These are phyloP conservation scores for Brassica hybrid DNA, from an alignment of 441 rosid species.

Conservation along the genomic window DNA sequence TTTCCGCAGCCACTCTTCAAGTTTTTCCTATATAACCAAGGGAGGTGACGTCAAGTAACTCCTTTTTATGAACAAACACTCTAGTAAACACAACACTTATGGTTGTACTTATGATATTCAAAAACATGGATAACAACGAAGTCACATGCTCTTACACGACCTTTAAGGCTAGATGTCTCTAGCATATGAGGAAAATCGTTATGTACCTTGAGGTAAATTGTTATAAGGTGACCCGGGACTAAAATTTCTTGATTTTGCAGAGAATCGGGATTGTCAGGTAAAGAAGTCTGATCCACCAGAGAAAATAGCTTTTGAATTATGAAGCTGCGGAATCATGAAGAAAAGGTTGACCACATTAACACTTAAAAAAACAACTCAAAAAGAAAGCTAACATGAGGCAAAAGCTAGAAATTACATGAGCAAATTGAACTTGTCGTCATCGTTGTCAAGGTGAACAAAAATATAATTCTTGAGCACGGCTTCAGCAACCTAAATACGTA, in stretches of 20 bases:
- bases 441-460: slow-evolving; percentile 82
- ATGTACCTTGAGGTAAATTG: slow-evolving; percentile 86
- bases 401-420: slow-evolving; percentile 67
- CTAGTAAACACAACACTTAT: neutral
- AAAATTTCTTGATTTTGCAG: slow-evolving; percentile 97
- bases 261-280: slow-evolving; percentile 85
- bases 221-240: slow-evolving; percentile 94
- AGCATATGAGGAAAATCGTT: slow-evolving; percentile 14
- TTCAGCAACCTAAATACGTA: slow-evolving; percentile 70
- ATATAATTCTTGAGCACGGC: slow-evolving; percentile 72
- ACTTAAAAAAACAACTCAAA: neutral
- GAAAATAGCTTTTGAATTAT: slow-evolving; percentile 98
- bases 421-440: slow-evolving; percentile 91
- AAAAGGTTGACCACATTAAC: slow-evolving; percentile 28
- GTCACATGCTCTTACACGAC: neutral
- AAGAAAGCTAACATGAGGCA: slow-evolving; percentile 20
- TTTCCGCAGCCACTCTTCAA: slow-evolving; percentile 89
- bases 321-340: slow-evolving; percentile 62
- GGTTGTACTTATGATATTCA: neutral
- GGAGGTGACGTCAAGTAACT: neutral
- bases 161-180: slow-evolving; percentile 23
- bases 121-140: neutral
- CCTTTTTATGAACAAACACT: neutral
- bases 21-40: slow-evolving; percentile 69
- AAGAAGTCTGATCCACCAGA: slow-evolving; percentile 90